phyloP scores from a whole-genome alignment of 495 filamentous ascomycete genomes.

The Penicillium alfredii region DNA sequence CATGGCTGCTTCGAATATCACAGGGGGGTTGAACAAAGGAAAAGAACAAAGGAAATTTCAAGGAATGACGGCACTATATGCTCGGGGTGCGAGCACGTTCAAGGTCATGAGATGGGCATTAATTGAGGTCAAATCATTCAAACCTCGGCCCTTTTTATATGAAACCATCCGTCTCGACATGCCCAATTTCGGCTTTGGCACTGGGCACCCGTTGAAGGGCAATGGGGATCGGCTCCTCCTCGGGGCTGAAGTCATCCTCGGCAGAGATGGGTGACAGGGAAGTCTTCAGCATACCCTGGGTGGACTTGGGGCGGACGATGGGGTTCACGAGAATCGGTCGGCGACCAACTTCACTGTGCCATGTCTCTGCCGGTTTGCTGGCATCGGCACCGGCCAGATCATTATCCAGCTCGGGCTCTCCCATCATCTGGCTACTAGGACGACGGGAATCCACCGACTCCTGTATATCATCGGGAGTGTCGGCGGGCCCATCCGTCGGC shows the following conservation, averaged over 20 bases:
- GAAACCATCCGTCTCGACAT: constrained; percentile 32
- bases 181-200: constrained; percentile 55
- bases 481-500: constrained; percentile 10
- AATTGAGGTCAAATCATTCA: too few species aligned
- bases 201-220: constrained; percentile 58
- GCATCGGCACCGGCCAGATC: constrained; percentile 15
- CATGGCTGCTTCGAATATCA: constrained; percentile 4
- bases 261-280: constrained; percentile 39
- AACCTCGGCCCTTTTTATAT: constrained; percentile 5
- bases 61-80: constrained; percentile 29
- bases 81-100: constrained; percentile 6
- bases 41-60: constrained; percentile 30
- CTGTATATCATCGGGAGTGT: constrained; percentile 25
- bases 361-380: constrained; percentile 33
- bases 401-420: constrained; percentile 24
- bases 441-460: constrained; percentile 21
- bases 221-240: constrained; percentile 28
- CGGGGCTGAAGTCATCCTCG: constrained; percentile 37
- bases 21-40: constrained; percentile 7
- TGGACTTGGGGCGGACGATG: constrained; percentile 51
- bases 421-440: constrained; percentile 38
- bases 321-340: constrained; percentile 46
- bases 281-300: constrained; percentile 63
- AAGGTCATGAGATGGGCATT: too few species aligned
- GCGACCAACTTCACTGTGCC: constrained; percentile 50